Conservation (phyloP, 2,329 filamentous ascomycete species). For the Cladobotryum protrusum region DNA sequence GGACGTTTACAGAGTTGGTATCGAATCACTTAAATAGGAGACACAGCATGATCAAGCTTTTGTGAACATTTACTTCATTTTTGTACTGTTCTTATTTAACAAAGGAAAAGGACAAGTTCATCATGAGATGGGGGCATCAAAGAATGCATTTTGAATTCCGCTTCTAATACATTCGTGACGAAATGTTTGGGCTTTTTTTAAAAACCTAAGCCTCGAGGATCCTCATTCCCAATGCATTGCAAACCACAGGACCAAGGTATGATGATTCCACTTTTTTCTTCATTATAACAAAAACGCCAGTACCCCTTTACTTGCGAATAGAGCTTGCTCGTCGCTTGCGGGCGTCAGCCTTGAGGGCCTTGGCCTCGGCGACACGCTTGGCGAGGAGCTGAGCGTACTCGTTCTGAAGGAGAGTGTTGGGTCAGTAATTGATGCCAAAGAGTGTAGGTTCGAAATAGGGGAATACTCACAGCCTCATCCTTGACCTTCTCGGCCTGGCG, state of each 20-base stretch:
- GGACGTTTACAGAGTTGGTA: not conserved
- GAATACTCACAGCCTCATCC: conserved; percentile 86
- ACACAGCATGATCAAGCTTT: no score
- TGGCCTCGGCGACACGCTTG: conserved; percentile 95
- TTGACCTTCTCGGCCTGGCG: conserved; percentile 95
- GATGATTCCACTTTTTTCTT: conserved; percentile 23
- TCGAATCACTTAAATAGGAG: not conserved
- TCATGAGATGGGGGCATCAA: conserved; percentile 12
- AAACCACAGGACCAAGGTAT: conserved; percentile 34
- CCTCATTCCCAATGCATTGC: conserved; percentile 37
- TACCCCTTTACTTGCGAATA: conserved; percentile 70
- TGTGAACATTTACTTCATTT: no score
- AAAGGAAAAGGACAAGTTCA: no score
- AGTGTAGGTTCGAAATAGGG: not conserved
- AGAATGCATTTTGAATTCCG: conserved; percentile 28
- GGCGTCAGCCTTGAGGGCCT: conserved; percentile 85
- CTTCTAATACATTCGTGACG: conserved; percentile 34
- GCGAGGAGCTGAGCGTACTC: conserved; percentile 95
- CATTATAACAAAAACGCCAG: conserved; percentile 28
- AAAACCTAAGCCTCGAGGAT: conserved; percentile 26
- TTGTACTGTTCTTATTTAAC: no score
- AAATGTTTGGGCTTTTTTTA: conserved; percentile 13
- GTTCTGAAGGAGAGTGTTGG: conserved; percentile 56
- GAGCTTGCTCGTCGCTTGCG: conserved; percentile 97
- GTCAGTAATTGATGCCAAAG: conserved; percentile 15